A percentile compares a stretch with the other conserved stretches of the same genome.
phyloP scores from a whole-genome alignment of 768 basidiomycete genomes.

The Russula compacta region DNA sequence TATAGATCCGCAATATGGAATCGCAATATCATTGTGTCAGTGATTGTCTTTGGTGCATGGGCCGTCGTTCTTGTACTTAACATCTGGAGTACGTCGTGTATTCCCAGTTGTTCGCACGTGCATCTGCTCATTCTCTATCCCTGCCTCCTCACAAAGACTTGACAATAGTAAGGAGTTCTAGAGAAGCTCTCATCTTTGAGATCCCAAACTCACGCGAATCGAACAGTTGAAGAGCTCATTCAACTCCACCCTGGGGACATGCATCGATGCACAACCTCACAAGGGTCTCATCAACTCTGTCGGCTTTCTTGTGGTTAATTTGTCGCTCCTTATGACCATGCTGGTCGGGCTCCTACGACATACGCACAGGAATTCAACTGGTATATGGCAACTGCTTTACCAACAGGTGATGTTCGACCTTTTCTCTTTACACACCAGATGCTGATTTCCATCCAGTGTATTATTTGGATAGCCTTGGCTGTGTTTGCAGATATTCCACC shows the following conservation, averaged over 20 bases:
- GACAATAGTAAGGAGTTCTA: not conserved
- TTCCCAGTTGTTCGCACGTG: not conserved
- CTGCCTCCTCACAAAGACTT: not conserved
- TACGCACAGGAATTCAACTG: not conserved
- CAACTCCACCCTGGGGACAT: not conserved
- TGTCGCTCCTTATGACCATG: not conserved
- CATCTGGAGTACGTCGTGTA: not conserved
- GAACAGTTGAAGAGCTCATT: not conserved
- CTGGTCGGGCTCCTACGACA: not conserved
- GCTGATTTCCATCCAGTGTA: not conserved
- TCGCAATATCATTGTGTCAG: not conserved
- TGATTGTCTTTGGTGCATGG: not conserved
- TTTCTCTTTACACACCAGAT: not conserved
- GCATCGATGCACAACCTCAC: not conserved
- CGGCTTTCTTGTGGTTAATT: not conserved
- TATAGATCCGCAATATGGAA: slow-evolving; percentile 5
- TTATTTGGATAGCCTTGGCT: slow-evolving; percentile 2
- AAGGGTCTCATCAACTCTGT: not conserved
- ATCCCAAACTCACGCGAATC: not conserved
- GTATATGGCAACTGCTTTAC: slow-evolving; percentile 9
- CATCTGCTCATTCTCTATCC: not conserved
- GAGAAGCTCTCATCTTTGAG: not conserved
- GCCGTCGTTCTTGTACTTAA: not conserved
- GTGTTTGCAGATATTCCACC: not conserved
- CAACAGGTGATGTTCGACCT: not conserved